Base-by-base conservation (phyloP, 2,329 filamentous ascomycete genomes). In the Penicillium capsulatum region DNA sequence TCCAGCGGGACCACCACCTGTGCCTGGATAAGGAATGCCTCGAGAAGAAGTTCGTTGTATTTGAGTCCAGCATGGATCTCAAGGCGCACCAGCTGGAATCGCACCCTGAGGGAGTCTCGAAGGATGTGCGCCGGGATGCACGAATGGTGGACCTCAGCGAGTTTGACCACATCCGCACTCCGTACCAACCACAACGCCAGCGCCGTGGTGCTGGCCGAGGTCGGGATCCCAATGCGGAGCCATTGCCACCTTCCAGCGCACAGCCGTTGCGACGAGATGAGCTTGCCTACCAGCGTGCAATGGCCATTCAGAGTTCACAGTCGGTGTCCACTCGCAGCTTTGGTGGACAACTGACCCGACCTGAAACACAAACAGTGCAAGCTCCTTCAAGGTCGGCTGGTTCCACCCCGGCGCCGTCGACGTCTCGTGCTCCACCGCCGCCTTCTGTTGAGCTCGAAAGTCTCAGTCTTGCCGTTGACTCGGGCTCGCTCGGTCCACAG, bases 31-130 rank as follows among this genome's bases (percentile, higher is more conserved):
- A 77, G 38, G 90, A 95, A 59, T 98, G 92, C 57, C 63, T 92
- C 58, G 92, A 97, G 54, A 95, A 95, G 77, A 97, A 96, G 62
- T 96, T 97, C 60, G 85, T 97, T 19, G 92, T 97, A 1, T 98
- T 98, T 54, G 87, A 88, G 39, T 90, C 89, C 0, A 87, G 96
- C 58, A 82, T 98, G 73, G 92, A 98, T 57, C 70, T 98, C 32
- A 94, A 97, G 63, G 92, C 85, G 3, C 92, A 98, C 66, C 87
- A 94, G 61, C 68, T 98, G 7, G 83, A 85, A 53, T 79, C 83
- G 38, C 92, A 98, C 60, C 87, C 83, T 0, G 80, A 82, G 52
- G 79, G 83, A 0, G 64, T 94, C 16, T 87, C 88, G 7, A 96
- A 94, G 57, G 85, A 91, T 51, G 81, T 84, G 2, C 75, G 89